A percentile compares a stretch with the other conserved stretches of the same genome.
Conservation (phyloP, 164 flowering plant genomes). For the Platanus orientalis region DNA sequence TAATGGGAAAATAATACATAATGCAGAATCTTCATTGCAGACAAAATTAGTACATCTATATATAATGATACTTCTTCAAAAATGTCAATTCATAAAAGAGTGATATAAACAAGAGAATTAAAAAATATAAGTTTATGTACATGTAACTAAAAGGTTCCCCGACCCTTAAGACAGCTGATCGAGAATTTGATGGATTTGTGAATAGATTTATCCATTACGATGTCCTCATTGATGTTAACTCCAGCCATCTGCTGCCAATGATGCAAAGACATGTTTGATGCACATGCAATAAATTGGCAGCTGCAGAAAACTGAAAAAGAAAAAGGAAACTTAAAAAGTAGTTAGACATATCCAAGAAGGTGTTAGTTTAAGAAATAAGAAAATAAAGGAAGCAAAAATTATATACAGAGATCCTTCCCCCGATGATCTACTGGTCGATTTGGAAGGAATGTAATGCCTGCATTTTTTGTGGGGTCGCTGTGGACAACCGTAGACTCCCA, state of each 20-base stretch:
- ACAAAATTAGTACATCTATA: not conserved
- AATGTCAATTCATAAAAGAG: not conserved
- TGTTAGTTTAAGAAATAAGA: not conserved
- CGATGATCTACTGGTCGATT: no score
- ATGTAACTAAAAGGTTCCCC: not conserved
- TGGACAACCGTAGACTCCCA: no score
- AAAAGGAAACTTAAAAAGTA: constrained; percentile 2
- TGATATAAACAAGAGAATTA: not conserved
- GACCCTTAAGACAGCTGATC: constrained; percentile 86
- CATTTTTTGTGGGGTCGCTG: no score
- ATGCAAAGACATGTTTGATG: constrained; percentile 69
- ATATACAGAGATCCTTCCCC: no score
- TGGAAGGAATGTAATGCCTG: not conserved
- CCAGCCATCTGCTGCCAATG: constrained; percentile 97
- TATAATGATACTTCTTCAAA: constrained; percentile 5
- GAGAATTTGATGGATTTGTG: constrained; percentile 73
- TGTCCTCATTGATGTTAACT: constrained; percentile 65
- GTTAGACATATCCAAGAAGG: not conserved
- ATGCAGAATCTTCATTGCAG: not conserved
- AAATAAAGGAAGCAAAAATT: no score
- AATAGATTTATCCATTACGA: constrained; percentile 73
- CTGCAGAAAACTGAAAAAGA: constrained; percentile 72
- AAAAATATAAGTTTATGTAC: no score
- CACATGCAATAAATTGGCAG: constrained; percentile 85
- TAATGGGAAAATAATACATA: not conserved